Conservation (phyloP, 2,329 filamentous ascomycete genomes). For the Erysiphe pulchra region DNA sequence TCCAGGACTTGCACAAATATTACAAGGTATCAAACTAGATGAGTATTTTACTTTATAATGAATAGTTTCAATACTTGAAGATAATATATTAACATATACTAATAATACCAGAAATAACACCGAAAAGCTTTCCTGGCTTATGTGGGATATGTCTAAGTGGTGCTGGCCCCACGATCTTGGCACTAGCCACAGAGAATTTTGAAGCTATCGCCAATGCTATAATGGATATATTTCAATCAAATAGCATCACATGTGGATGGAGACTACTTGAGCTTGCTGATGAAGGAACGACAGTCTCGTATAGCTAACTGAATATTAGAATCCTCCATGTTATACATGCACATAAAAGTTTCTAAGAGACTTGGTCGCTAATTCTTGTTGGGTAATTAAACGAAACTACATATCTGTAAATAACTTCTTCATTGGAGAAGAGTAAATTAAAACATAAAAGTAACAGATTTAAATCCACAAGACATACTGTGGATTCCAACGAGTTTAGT, state of each 20-base stretch:
- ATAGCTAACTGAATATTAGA: constrained; percentile 5
- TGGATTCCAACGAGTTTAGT: too few species aligned
- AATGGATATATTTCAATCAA: constrained; percentile 43
- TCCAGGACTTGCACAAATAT: constrained; percentile 71
- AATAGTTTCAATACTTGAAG: too few species aligned
- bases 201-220: constrained; percentile 62
- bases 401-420: too few species aligned
- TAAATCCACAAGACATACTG: too few species aligned
- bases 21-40: constrained; percentile 39
- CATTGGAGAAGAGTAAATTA: too few species aligned
- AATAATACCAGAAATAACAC: constrained; percentile 23
- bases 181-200: constrained; percentile 75
- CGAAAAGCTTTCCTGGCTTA: constrained; percentile 61
- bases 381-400: too few species aligned
- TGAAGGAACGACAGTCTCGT: constrained; percentile 20
- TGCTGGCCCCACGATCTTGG: constrained; percentile 82
- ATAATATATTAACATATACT: too few species aligned
- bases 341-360: too few species aligned
- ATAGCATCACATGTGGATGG: constrained; percentile 63
- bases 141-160: constrained; percentile 87
- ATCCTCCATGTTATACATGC: neutral
- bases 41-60: too few species aligned
- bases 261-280: constrained; percentile 70
- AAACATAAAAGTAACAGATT: too few species aligned
- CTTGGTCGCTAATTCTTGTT: too few species aligned